Percentiles rank a stretch among this genome's conserved stretches.
Evolutionary conservation across 208 protist species (phyloP).

Genomic region (Trypanosoma boissoni): DNA sequence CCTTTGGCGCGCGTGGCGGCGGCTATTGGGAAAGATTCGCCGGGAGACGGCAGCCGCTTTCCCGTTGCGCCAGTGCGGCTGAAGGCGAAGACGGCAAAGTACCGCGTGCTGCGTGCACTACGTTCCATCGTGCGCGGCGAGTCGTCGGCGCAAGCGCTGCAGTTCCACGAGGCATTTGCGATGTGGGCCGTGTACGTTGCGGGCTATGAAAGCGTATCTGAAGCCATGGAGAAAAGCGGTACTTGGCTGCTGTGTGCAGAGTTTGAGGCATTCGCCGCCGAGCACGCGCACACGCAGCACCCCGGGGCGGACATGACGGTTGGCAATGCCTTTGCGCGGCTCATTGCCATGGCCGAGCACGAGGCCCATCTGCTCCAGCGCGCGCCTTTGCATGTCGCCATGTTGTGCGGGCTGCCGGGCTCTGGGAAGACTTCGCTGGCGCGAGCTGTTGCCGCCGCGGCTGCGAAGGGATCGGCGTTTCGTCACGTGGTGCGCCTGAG

Average conservation of each 20-base stretch:
- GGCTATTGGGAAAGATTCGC: neutral
- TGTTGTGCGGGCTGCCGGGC: conserved; percentile 72
- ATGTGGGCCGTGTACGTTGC: conserved; percentile 34
- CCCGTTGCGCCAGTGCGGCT: conserved; percentile 62
- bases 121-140: conserved; percentile 66
- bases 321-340: conserved; percentile 32
- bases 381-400: conserved; percentile 45
- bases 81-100: conserved; percentile 79
- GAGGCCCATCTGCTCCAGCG: conserved; percentile 4
- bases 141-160: conserved; percentile 28
- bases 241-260: conserved; percentile 25
- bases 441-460: conserved; percentile 10
- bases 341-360: conserved; percentile 37
- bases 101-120: conserved; percentile 73
- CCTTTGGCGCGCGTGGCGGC: conserved; percentile 2
- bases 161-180: conserved; percentile 57
- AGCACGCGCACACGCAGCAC: conserved; percentile 27
- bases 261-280: conserved; percentile 38
- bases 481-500: conserved; percentile 47
- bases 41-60: conserved; percentile 1
- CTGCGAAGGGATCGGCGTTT: conserved; percentile 27
- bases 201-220: conserved; percentile 14
- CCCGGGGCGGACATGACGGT: conserved; percentile 39
- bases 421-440: conserved; percentile 63
- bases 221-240: conserved; percentile 12